Conservation (phyloP, 495 filamentous ascomycete genomes). For the Margaritispora aquatica region DNA sequence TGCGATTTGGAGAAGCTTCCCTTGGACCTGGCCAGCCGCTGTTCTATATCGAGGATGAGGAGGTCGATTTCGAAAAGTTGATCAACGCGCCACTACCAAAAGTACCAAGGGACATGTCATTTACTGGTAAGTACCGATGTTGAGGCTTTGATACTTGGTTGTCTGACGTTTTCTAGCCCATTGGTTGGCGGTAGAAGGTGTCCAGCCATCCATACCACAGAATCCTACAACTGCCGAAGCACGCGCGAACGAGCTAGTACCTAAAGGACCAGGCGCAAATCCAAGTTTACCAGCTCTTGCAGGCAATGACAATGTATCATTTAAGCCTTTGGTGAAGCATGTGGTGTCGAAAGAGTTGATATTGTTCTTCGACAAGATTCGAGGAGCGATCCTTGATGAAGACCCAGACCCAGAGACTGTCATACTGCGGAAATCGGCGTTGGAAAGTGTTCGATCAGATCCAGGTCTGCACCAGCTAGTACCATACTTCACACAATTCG, state of each 20-base stretch:
- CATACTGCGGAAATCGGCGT: slow-evolving; percentile 70
- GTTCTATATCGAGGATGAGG: slow-evolving; percentile 97
- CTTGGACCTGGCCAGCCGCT: slow-evolving; percentile 91
- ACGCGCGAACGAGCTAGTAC: slow-evolving; percentile 72
- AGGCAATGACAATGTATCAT: slow-evolving; percentile 71
- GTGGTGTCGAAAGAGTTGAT: slow-evolving; percentile 90
- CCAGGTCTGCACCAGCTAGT: slow-evolving; percentile 91
- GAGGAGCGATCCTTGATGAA: slow-evolving; percentile 77
- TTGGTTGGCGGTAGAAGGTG: slow-evolving; percentile 94
- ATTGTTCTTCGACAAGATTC: slow-evolving; percentile 95
- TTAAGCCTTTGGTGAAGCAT: slow-evolving; percentile 90
- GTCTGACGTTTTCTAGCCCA: slow-evolving; percentile 55
- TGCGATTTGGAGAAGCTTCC: slow-evolving; percentile 89
- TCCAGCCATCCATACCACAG: slow-evolving; percentile 91
- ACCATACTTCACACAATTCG: slow-evolving; percentile 93
- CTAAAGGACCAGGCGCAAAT: slow-evolving; percentile 84
- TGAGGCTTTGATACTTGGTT: neutral
- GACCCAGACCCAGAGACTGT: slow-evolving; percentile 63
- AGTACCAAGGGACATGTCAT: slow-evolving; percentile 85
- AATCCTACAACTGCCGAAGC: slow-evolving; percentile 82
- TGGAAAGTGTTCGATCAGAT: slow-evolving; percentile 75
- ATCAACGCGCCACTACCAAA: slow-evolving; percentile 95
- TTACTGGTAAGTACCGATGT: slow-evolving; percentile 67
- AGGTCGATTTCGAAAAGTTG: slow-evolving; percentile 96
- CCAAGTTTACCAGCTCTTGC: slow-evolving; percentile 74